Conservation (phyloP, 192 early-diverging fungal genomes). For the Chytriomyces confervae region DNA sequence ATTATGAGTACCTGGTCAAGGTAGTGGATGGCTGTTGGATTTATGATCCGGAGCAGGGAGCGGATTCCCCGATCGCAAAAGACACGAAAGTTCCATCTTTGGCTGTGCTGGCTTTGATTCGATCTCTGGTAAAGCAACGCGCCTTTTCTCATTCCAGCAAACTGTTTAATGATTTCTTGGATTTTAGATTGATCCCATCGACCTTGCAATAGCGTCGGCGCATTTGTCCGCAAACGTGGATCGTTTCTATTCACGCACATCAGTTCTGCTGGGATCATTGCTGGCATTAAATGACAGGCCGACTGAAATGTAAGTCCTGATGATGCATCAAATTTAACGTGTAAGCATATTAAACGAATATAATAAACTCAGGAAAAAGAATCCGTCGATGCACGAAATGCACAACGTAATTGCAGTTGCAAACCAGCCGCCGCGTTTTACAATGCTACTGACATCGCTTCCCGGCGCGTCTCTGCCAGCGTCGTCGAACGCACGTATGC, state of each 20-base stretch:
- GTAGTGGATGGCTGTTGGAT: slow-evolving; percentile 49
- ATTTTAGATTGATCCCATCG: slow-evolving; percentile 70
- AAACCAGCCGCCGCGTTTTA: slow-evolving; percentile 59
- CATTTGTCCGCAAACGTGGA: slow-evolving; percentile 60
- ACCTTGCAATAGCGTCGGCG: slow-evolving; percentile 60
- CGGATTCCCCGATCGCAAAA: not conserved
- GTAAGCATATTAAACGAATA: not conserved
- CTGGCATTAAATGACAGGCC: slow-evolving; percentile 51
- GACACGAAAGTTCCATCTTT: slow-evolving; percentile 13
- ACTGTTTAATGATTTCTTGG: not conserved
- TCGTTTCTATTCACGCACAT: slow-evolving; percentile 60
- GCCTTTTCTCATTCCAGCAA: not conserved
- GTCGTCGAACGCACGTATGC: not conserved
- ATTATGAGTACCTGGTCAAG: slow-evolving; percentile 57
- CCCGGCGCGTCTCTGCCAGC: slow-evolving; percentile 5
- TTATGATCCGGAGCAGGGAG: slow-evolving; percentile 2
- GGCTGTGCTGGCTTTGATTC: slow-evolving; percentile 4
- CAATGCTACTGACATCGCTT: slow-evolving; percentile 46
- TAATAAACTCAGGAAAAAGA: slow-evolving; percentile 42
- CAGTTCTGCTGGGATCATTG: slow-evolving; percentile 60
- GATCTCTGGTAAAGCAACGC: not conserved
- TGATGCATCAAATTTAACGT: not conserved
- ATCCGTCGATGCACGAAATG: slow-evolving; percentile 48
- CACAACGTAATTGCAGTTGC: slow-evolving; percentile 66
- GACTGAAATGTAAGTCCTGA: slow-evolving; percentile 52